A percentile compares a stretch with the other conserved stretches of the same genome.
Evolutionary conservation across 257 asterid genomes (phyloP).

Genomic region (Ophiorrhiza pumila): DNA sequence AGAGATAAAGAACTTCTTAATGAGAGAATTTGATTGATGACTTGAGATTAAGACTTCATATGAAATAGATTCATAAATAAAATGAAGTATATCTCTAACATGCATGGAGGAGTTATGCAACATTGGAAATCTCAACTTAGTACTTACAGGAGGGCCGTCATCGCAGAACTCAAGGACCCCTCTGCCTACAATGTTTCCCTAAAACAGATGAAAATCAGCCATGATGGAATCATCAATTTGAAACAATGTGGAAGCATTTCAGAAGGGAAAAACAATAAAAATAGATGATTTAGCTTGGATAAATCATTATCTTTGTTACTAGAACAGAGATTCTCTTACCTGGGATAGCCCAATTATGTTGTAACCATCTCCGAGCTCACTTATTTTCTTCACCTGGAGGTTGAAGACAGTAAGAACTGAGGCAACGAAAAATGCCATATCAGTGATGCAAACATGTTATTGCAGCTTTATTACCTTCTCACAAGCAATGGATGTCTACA

Average conservation of each 20-base stretch:
- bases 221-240: background rate
- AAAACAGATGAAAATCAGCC: slow-evolving; percentile 19
- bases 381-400: slow-evolving; percentile 66
- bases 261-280: background rate
- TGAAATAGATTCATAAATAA: background rate
- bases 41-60: background rate
- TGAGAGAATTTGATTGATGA: background rate
- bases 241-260: background rate
- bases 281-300: background rate
- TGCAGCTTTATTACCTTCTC: slow-evolving; percentile 57
- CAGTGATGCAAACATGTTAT: slow-evolving; percentile 16
- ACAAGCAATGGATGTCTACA: slow-evolving; percentile 71
- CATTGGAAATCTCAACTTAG: slow-evolving; percentile 13
- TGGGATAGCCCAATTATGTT: slow-evolving; percentile 76
- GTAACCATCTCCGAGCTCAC: slow-evolving; percentile 73
- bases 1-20: background rate
- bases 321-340: slow-evolving; percentile 35
- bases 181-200: slow-evolving; percentile 89
- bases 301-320: background rate
- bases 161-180: slow-evolving; percentile 82
- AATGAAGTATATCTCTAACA: background rate
- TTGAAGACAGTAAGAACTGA: slow-evolving; percentile 23
- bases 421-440: slow-evolving; percentile 25
- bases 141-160: slow-evolving; percentile 82
- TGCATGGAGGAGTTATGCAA: background rate